phyloP scores from a whole-genome alignment of 2,329 filamentous ascomycete genomes.

The Leptographium procerum region DNA sequence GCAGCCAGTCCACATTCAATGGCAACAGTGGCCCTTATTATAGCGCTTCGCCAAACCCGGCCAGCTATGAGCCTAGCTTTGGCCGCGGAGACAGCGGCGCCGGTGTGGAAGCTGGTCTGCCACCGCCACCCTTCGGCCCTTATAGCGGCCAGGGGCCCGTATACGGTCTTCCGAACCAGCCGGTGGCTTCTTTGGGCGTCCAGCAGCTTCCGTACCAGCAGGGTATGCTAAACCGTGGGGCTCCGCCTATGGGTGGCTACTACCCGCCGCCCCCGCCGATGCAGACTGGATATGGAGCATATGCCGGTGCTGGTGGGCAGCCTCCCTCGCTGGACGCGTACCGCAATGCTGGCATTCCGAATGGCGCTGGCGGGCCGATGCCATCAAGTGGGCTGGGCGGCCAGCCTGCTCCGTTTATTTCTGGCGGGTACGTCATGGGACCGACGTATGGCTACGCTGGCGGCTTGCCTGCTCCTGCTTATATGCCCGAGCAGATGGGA shows the following conservation, averaged over 20 bases:
- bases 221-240: conserved; percentile 40
- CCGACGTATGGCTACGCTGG: conserved; percentile 29
- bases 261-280: conserved; percentile 36
- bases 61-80: conserved; percentile 41
- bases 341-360: conserved; percentile 38
- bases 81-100: conserved; percentile 42
- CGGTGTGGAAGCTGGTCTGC: conserved; percentile 7
- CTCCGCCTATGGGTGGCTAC: conserved; percentile 45
- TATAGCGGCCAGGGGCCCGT: conserved; percentile 5
- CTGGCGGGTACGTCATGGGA: conserved; percentile 38
- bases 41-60: conserved; percentile 32
- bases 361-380: conserved; percentile 34
- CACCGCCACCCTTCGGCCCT: conserved; percentile 5
- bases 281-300: conserved; percentile 45
- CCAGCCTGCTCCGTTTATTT: conserved; percentile 25
- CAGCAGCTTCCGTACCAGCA: conserved; percentile 44
- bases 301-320: conserved; percentile 28
- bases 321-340: conserved; percentile 40
- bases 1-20: conserved; percentile 6
- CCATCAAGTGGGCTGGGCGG: conserved; percentile 24
- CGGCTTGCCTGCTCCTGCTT: conserved; percentile 38
- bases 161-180: conserved; percentile 6
- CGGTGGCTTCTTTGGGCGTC: conserved; percentile 25
- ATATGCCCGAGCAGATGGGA: conserved; percentile 44
- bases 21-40: conserved; percentile 36